A percentile compares a stretch with the other conserved stretches of the same genome.
phyloP scores from a whole-genome alignment of 2,329 filamentous ascomycete genomes.

The Epichloe typhina region DNA sequence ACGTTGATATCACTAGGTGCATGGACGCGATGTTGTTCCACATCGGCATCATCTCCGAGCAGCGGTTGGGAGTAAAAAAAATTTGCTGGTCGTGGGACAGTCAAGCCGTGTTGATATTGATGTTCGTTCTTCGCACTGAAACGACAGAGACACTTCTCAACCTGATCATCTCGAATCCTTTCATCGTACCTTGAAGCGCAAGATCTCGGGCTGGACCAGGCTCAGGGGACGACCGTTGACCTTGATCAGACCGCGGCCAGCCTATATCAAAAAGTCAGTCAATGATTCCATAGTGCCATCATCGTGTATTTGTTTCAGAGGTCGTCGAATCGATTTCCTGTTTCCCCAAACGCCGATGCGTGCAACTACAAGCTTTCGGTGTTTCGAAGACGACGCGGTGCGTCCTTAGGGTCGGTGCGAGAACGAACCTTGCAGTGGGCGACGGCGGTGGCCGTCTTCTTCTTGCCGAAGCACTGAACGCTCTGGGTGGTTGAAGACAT shows the following conservation, averaged over 20 bases:
- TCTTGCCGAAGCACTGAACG: conserved; percentile 99
- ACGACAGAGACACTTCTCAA: background rate
- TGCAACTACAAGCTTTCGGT: background rate
- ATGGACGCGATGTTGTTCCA: background rate
- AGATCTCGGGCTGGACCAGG: conserved; percentile 89
- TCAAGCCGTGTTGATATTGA: background rate
- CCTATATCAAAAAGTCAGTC: conserved; percentile 22
- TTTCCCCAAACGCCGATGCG: background rate
- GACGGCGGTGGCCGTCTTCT: conserved; percentile 81
- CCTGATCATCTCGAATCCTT: background rate
- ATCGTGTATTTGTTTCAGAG: background rate
- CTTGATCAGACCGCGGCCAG: conserved; percentile 70
- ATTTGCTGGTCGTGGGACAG: background rate
- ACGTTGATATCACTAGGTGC: background rate
- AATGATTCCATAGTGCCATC: background rate
- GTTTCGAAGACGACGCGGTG: background rate
- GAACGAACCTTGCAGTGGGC: conserved; percentile 80
- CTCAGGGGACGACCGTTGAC: conserved; percentile 95
- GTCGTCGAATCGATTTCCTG: background rate
- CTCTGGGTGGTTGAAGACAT: conserved; percentile 67
- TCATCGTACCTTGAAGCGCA: conserved; percentile 79
- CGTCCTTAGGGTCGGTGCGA: background rate
- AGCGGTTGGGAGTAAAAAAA: too few relatives aligned
- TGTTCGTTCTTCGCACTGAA: background rate
- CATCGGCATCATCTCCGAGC: background rate